A percentile compares a stretch with the other conserved stretches of the same genome.
Evolutionary conservation across 108 stramenopile genomes (phyloP).

Genomic region (Epithemia pelagica): DNA sequence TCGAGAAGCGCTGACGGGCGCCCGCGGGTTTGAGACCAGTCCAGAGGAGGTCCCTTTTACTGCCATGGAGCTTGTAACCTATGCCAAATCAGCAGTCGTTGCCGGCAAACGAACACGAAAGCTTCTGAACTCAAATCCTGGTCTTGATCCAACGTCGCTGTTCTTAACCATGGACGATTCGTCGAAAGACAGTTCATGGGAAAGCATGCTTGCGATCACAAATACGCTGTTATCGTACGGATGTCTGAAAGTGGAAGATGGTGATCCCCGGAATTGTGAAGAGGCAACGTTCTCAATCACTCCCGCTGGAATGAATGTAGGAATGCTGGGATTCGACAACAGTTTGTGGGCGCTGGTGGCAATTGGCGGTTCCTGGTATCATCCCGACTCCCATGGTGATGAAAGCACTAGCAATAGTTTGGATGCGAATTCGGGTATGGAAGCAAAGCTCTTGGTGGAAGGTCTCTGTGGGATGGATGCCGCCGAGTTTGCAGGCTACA

Average conservation of each 20-base stretch:
- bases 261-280: slow-evolving; percentile 19
- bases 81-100: slow-evolving; percentile 39
- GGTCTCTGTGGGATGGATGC: slow-evolving; percentile 39
- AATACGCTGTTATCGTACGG: slow-evolving; percentile 63
- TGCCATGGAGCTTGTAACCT: slow-evolving; percentile 19
- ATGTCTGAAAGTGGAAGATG: slow-evolving; percentile 36
- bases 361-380: slow-evolving; percentile 59
- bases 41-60: not conserved
- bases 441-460: slow-evolving; percentile 30
- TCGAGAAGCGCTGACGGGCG: slow-evolving; percentile 8
- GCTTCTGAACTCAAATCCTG: slow-evolving; percentile 26
- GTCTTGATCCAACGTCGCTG: slow-evolving; percentile 19
- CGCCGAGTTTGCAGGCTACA: slow-evolving; percentile 70
- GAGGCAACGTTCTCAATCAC: slow-evolving; percentile 38
- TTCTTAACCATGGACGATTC: slow-evolving; percentile 22
- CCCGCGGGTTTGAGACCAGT: not conserved
- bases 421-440: slow-evolving; percentile 20
- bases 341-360: slow-evolving; percentile 63
- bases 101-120: slow-evolving; percentile 33
- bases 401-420: slow-evolving; percentile 34
- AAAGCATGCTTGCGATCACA: slow-evolving; percentile 60
- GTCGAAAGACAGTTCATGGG: slow-evolving; percentile 53
- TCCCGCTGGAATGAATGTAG: slow-evolving; percentile 61
- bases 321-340: slow-evolving; percentile 77
- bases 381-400: slow-evolving; percentile 35